phyloP scores from a whole-genome alignment of 495 filamentous ascomycete genomes.

The Aspergillus hancockii region DNA sequence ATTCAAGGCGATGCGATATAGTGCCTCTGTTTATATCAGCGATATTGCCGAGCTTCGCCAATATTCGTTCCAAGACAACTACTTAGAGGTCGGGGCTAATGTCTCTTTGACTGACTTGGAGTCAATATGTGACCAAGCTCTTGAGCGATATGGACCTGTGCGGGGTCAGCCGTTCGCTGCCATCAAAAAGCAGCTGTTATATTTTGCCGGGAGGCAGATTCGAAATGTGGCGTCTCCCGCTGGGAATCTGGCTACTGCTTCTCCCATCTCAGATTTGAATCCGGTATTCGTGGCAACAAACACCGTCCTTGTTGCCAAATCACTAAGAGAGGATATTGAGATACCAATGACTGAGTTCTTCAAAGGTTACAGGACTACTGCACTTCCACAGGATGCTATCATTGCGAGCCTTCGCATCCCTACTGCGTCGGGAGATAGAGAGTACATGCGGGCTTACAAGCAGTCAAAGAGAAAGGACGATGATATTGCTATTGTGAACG shows the following conservation, averaged over 20 bases:
- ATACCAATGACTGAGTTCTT: conserved; percentile 94
- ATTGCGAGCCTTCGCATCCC: conserved; percentile 88
- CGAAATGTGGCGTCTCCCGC: conserved; percentile 95
- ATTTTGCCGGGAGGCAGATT: conserved; percentile 96
- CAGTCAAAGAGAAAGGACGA: conserved; percentile 96
- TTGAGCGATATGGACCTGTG: conserved; percentile 74
- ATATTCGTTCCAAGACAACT: conserved; percentile 75
- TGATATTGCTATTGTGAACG: conserved; percentile 94
- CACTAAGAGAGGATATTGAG: conserved; percentile 65
- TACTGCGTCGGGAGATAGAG: conserved; percentile 54
- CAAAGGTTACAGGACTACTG: conserved; percentile 84
- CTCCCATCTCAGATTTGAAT: conserved; percentile 95
- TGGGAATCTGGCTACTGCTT: conserved; percentile 92
- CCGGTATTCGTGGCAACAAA: conserved; percentile 90
- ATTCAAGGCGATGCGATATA: conserved; percentile 93
- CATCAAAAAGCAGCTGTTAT: conserved; percentile 75
- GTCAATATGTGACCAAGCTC: conserved; percentile 64
- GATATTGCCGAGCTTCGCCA: conserved; percentile 87
- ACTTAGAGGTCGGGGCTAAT: conserved; percentile 88
- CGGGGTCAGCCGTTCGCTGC: conserved; percentile 67
- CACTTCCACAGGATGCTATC: conserved; percentile 77
- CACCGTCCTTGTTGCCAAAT: conserved; percentile 76
- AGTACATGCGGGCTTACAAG: conserved; percentile 79
- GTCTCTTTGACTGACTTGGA: conserved; percentile 79
- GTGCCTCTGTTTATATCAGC: conserved; percentile 85